phyloP scores from a whole-genome alignment of 2,329 filamentous ascomycete species.

The Fusarium sp. region DNA sequence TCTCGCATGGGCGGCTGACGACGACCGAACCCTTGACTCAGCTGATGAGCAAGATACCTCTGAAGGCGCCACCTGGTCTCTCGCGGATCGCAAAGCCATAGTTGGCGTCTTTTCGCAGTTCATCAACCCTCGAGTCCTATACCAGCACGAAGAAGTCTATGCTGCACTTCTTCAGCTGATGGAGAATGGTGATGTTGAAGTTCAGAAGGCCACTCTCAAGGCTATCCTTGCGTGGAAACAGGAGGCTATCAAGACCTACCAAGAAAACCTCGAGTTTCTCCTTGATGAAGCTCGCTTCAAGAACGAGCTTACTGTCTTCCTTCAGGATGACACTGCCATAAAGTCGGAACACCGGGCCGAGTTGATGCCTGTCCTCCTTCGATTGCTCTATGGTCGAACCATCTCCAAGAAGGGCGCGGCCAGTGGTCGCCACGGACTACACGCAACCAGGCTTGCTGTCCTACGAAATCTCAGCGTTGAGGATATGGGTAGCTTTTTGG shows the following conservation, averaged over 20 bases:
- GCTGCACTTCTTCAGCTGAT: conserved; percentile 79
- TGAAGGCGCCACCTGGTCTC: conserved; percentile 68
- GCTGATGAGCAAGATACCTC: conserved; percentile 50
- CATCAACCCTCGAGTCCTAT: conserved; percentile 86
- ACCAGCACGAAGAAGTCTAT: conserved; percentile 80
- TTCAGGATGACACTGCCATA: conserved; percentile 81
- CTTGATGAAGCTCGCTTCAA: conserved; percentile 93
- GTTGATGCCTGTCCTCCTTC: conserved; percentile 87
- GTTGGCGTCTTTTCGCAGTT: conserved; percentile 87
- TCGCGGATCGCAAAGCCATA: conserved; percentile 86
- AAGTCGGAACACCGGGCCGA: conserved; percentile 77
- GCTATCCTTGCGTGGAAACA: conserved; percentile 92
- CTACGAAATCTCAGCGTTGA: conserved; percentile 80
- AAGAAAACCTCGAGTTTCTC: conserved; percentile 86
- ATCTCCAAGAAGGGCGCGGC: conserved; percentile 83
- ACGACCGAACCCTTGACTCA: conserved; percentile 53
- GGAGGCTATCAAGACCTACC: conserved; percentile 78
- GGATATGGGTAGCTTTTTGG: conserved; percentile 84
- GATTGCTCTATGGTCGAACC: conserved; percentile 88
- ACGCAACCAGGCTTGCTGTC: conserved; percentile 83
- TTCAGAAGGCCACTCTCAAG: conserved; percentile 87
- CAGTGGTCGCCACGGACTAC: conserved; percentile 83
- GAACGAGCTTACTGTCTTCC: conserved; percentile 90
- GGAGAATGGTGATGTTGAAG: conserved; percentile 88
- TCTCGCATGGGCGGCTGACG: conserved; percentile 78